phyloP scores from a whole-genome alignment of 106 monocot genomes.

The Apostasia shenzhenica region DNA sequence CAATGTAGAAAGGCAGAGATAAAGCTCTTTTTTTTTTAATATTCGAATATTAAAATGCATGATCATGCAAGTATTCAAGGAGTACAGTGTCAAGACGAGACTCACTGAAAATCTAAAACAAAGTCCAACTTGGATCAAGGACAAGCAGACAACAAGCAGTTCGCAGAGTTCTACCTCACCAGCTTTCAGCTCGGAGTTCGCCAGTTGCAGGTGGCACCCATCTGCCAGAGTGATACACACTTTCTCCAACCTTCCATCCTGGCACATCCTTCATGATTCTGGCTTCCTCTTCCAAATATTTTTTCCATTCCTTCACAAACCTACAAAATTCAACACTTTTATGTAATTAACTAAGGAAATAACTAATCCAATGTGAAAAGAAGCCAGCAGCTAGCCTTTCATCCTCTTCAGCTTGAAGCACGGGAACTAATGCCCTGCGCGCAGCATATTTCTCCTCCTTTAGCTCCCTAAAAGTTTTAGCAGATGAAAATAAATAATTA shows the following conservation, averaged over 20 bases:
- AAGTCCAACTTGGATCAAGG: too few species aligned
- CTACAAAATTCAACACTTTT: constrained; percentile 14
- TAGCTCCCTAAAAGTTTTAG: constrained; percentile 34
- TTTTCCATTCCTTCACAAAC: constrained; percentile 84
- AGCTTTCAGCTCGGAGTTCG: constrained; percentile 79
- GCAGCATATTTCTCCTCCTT: constrained; percentile 98
- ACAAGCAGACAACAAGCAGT: too few species aligned
- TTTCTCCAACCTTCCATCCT: constrained; percentile 89
- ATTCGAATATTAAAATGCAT: too few species aligned
- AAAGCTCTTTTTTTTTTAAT: too few species aligned
- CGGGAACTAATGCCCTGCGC: constrained; percentile 74
- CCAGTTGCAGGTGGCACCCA: constrained; percentile 93
- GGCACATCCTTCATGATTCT: constrained; percentile 95
- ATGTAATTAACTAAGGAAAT: neutral
- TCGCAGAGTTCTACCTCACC: constrained; percentile 23
- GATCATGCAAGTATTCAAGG: too few species aligned
- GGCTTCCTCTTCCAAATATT: constrained; percentile 75
- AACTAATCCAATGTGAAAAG: neutral
- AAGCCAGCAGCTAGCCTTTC: constrained; percentile 40
- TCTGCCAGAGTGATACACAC: constrained; percentile 76
- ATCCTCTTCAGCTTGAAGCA: constrained; percentile 97
- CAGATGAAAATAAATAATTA: neutral
- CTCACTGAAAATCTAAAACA: too few species aligned
- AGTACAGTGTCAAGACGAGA: too few species aligned
- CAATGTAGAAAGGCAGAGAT: neutral